Evolutionary conservation across 495 filamentous ascomycete genomes (phyloP).

Genomic region (Glarea lozoyensis): DNA sequence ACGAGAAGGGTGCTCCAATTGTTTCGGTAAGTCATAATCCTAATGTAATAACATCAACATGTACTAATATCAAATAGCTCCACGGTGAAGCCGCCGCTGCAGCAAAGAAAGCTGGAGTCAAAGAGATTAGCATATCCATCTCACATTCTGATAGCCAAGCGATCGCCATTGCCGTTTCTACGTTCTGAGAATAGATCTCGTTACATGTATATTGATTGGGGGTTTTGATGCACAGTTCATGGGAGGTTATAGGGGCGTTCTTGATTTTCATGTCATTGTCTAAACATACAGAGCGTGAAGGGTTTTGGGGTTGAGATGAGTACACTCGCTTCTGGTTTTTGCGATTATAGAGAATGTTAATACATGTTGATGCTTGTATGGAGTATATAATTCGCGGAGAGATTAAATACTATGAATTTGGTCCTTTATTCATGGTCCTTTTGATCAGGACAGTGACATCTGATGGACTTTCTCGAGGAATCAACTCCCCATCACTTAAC

Average conservation of each 20-base stretch:
- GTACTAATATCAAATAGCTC: slow-evolving; percentile 44
- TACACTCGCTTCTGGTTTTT: too few relatives aligned
- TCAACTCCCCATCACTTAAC: too few relatives aligned
- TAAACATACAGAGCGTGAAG: too few relatives aligned
- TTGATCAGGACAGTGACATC: too few relatives aligned
- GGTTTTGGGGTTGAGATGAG: too few relatives aligned
- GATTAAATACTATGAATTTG: too few relatives aligned
- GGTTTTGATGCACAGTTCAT: neutral
- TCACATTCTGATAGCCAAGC: slow-evolving; percentile 89
- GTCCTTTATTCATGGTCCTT: too few relatives aligned
- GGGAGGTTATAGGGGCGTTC: neutral
- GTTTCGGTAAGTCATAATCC: slow-evolving; percentile 63
- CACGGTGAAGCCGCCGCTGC: slow-evolving; percentile 74
- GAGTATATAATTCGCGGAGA: too few relatives aligned
- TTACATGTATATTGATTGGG: neutral
- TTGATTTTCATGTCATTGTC: neutral
- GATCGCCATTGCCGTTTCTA: slow-evolving; percentile 84
- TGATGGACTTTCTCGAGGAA: too few relatives aligned
- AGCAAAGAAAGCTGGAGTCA: slow-evolving; percentile 76
- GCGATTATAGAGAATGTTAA: too few relatives aligned
- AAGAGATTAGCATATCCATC: slow-evolving; percentile 83
- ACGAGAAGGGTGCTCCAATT: slow-evolving; percentile 70
- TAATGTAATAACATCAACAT: neutral
- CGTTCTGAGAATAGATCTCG: slow-evolving; percentile 35
- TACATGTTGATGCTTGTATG: too few relatives aligned